Conservation (phyloP, 1,284 basidiomycete genomes). For the Ceratobasidium sp. region DNA sequence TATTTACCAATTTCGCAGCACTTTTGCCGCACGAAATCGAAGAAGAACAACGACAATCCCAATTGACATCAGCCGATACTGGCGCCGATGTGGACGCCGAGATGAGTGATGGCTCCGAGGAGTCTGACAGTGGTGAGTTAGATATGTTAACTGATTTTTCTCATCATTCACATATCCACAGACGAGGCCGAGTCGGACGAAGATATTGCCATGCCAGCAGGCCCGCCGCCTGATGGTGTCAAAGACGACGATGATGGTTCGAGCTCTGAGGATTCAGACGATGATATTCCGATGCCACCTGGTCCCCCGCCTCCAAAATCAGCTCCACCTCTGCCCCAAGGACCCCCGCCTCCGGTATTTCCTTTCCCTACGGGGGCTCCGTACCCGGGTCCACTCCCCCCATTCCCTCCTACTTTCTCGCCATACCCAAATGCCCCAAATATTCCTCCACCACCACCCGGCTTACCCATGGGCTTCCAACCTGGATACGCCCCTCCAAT, state of each 20-base stretch:
- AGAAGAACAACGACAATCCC: slow-evolving; percentile 34
- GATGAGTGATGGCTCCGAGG: slow-evolving; percentile 34
- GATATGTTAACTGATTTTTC: not conserved
- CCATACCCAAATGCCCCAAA: slow-evolving; percentile 17
- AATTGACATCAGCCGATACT: slow-evolving; percentile 47
- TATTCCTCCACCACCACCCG: slow-evolving; percentile 49
- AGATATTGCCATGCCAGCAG: slow-evolving; percentile 89
- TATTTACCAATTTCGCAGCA: slow-evolving; percentile 58
- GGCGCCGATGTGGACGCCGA: slow-evolving; percentile 22
- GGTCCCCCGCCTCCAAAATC: slow-evolving; percentile 40
- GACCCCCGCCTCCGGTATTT: slow-evolving; percentile 50
- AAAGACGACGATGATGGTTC: slow-evolving; percentile 50
- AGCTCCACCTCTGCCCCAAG: slow-evolving; percentile 16
- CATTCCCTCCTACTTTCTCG: slow-evolving; percentile 50
- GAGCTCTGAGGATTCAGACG: slow-evolving; percentile 58
- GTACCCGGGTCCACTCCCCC: slow-evolving; percentile 46
- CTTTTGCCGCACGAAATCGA: slow-evolving; percentile 70
- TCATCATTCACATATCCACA: slow-evolving; percentile 19
- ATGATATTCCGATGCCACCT: slow-evolving; percentile 55
- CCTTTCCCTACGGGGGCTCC: slow-evolving; percentile 51
- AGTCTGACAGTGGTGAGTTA: slow-evolving; percentile 41
- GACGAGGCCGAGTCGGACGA: slow-evolving; percentile 66
- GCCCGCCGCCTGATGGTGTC: slow-evolving; percentile 71
- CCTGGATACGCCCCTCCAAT: slow-evolving; percentile 46
- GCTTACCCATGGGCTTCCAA: slow-evolving; percentile 46